Evolutionary conservation across 2,329 filamentous ascomycete species (phyloP).

Genomic region (Paraconiothyrium brasiliense): DNA sequence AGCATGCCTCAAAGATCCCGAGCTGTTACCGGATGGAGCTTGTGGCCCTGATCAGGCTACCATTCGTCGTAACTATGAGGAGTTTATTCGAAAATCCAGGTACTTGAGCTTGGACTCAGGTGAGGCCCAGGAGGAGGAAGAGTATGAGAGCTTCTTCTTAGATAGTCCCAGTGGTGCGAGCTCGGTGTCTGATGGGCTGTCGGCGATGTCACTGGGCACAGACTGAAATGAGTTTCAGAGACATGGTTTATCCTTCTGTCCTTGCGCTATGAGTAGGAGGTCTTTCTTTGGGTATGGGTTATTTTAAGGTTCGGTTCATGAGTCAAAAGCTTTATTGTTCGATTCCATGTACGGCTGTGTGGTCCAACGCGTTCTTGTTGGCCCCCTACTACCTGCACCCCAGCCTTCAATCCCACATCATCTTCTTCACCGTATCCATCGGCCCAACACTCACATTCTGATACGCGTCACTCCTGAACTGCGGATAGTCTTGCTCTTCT

Average conservation of each 20-base stretch:
- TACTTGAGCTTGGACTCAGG: neutral
- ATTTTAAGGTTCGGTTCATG: neutral
- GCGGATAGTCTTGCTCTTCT: neutral
- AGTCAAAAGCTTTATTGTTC: neutral
- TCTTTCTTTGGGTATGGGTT: neutral
- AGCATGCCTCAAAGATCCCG: neutral
- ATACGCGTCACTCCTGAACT: constrained; percentile 1
- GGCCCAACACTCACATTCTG: neutral
- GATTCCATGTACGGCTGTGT: neutral
- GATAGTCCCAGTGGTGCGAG: constrained; percentile 1
- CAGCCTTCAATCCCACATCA: constrained; percentile 4
- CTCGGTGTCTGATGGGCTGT: neutral
- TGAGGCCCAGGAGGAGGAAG: neutral
- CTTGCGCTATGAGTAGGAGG: neutral
- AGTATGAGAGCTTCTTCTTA: constrained; percentile 16
- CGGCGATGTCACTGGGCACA: neutral
- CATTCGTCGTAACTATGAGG: constrained; percentile 12
- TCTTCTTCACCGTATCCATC: neutral
- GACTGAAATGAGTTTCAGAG: neutral
- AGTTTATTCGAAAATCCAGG: neutral
- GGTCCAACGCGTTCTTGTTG: too few relatives aligned
- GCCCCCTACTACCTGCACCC: neutral
- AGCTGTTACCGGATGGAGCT: neutral
- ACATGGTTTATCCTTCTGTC: neutral
- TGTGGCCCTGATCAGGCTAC: constrained; percentile 1